Evolutionary conservation across 2,329 filamentous ascomycete species (phyloP).

Genomic region (Beauveria medogensis): DNA sequence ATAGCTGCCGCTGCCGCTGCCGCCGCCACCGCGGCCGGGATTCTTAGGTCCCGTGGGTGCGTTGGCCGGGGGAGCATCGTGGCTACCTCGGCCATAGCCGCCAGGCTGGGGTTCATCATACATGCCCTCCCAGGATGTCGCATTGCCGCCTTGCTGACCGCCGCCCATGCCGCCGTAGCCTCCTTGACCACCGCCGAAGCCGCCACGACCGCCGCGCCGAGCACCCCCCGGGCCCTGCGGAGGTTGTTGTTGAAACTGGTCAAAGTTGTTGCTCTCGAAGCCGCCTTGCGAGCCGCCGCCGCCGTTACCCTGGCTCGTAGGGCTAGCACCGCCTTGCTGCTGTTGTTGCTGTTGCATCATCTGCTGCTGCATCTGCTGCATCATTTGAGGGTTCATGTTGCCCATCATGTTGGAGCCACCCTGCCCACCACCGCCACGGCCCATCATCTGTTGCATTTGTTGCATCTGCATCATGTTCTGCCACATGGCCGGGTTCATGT

Average conservation of each 20-base stretch:
- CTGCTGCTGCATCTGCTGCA: conserved; percentile 40
- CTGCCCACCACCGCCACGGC: conserved; percentile 26
- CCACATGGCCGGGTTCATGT: conserved; percentile 69
- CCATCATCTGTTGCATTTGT: conserved; percentile 54
- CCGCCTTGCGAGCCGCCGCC: conserved; percentile 20
- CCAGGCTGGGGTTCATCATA: conserved; percentile 84
- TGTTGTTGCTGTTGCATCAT: conserved; percentile 18
- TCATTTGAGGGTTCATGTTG: conserved; percentile 44
- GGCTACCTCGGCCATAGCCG: conserved; percentile 32
- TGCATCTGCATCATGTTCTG: conserved; percentile 72
- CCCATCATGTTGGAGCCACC: conserved; percentile 32
- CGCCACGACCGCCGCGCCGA: conserved; percentile 10
- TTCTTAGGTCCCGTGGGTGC: conserved; percentile 95
- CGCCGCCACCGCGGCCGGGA: conserved; percentile 67
- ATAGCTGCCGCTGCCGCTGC: conserved; percentile 75
- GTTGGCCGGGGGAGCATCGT: conserved; percentile 43
- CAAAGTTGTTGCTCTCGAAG: conserved; percentile 9
- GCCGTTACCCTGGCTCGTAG: conserved; percentile 6
- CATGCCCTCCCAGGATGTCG: conserved; percentile 96
- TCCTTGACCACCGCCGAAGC: conserved; percentile 9
- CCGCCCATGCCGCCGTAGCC: conserved; percentile 20
- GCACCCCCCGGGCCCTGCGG: conserved; percentile 8
- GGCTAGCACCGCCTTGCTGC: conserved; percentile 7
- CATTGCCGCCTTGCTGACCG: conserved; percentile 44
- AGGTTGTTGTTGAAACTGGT: conserved; percentile 14